A percentile compares a stretch with the other conserved stretches of the same genome.
Conservation (phyloP, 331 rosid genomes). For the Dryas integrifolia region DNA sequence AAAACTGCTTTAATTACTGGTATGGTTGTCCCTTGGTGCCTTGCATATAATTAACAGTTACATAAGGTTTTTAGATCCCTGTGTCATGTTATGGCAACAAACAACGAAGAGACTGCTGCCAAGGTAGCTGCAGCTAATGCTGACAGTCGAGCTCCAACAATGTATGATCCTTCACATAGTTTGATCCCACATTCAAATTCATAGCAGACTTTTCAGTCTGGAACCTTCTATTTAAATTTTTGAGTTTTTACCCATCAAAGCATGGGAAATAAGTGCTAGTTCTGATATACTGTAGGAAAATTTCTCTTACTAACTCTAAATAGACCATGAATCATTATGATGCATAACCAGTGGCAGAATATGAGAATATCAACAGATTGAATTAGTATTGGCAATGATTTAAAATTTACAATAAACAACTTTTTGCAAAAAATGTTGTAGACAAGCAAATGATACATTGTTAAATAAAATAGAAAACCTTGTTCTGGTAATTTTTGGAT, state of each 20-base stretch:
- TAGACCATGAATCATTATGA: too few relatives aligned
- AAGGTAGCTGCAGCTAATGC: conserved; percentile 66
- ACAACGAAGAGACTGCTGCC: conserved; percentile 69
- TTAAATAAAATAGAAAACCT: neutral
- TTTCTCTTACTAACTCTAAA: neutral
- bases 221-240: neutral
- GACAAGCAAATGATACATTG: neutral
- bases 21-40: conserved; percentile 6
- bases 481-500: neutral
- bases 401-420: neutral
- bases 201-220: conserved; percentile 10
- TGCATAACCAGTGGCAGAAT: too few relatives aligned
- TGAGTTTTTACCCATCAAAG: conserved; percentile 7
- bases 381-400: neutral
- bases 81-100: conserved; percentile 48
- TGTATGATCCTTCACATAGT: conserved; percentile 44
- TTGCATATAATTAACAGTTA: neutral
- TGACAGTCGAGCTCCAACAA: conserved; percentile 75
- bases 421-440: neutral
- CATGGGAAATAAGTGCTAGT: neutral
- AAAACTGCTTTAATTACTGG: neutral
- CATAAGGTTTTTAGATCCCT: conserved; percentile 39
- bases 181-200: conserved; percentile 28
- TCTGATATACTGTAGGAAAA: neutral
- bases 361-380: neutral